phyloP scores from a whole-genome alignment of 768 basidiomycete genomes.

The Tylopilus balloui region DNA sequence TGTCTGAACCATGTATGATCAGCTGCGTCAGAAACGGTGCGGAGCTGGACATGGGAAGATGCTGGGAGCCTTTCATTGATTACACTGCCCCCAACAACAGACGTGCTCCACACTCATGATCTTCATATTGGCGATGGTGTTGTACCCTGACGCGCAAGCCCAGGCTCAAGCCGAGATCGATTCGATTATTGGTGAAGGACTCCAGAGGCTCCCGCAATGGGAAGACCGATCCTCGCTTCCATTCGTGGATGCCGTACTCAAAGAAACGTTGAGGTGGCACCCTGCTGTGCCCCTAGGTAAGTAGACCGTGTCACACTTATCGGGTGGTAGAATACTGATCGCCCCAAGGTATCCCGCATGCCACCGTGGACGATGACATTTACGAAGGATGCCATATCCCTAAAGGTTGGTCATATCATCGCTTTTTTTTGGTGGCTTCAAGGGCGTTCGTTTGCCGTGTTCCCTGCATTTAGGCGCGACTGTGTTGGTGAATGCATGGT shows the following conservation, averaged over 20 bases:
- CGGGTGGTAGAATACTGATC: background rate
- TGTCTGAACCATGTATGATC: slow-evolving; percentile 3
- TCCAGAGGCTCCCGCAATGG: slow-evolving; percentile 20
- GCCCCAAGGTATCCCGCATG: slow-evolving; percentile 28
- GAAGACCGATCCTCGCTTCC: slow-evolving; percentile 20
- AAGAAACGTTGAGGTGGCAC: slow-evolving; percentile 27
- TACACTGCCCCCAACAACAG: slow-evolving; percentile 12
- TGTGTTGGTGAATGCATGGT: slow-evolving; percentile 21
- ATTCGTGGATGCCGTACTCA: slow-evolving; percentile 20
- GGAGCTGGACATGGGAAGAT: slow-evolving; percentile 1
- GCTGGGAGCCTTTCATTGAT: slow-evolving; percentile 1
- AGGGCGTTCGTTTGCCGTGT: background rate
- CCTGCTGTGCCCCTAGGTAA: slow-evolving; percentile 13
- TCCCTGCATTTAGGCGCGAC: slow-evolving; percentile 14
- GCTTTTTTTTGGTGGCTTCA: background rate
- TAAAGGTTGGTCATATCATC: slow-evolving; percentile 35
- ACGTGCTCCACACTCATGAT: slow-evolving; percentile 16
- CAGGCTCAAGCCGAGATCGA: slow-evolving; percentile 19
- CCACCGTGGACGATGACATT: slow-evolving; percentile 36
- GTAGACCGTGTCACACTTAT: background rate
- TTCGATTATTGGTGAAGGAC: slow-evolving; percentile 13
- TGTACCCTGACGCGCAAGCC: slow-evolving; percentile 25
- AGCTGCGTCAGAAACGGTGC: slow-evolving; percentile 24
- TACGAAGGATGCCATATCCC: slow-evolving; percentile 50
- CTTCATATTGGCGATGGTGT: slow-evolving; percentile 25